phyloP scores from a whole-genome alignment of 305 asterid species.

The Fraxinus angustifolia region DNA sequence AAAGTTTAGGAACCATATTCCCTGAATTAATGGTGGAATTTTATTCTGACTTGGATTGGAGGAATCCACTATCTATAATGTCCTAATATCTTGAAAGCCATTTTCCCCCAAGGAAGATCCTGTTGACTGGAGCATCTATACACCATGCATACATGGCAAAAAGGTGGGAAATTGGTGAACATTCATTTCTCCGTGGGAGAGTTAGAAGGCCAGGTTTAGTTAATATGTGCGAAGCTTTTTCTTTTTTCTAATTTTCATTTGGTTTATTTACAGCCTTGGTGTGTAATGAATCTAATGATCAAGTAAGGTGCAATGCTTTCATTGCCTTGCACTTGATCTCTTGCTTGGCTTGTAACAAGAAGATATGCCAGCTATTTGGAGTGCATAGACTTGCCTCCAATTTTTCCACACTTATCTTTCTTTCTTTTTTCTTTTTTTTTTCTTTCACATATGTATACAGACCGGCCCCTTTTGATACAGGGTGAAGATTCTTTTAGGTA shows the following conservation, averaged over 20 bases:
- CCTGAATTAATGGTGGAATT: constrained; percentile 44
- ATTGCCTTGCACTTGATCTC: neutral
- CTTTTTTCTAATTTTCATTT: neutral
- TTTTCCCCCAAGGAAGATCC: constrained; percentile 45
- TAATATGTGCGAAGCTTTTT: neutral
- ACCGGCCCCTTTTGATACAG: neutral
- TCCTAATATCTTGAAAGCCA: constrained; percentile 40
- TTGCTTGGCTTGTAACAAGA: neutral
- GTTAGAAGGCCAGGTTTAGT: neutral
- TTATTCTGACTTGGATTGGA: constrained; percentile 39
- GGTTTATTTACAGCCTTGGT: neutral
- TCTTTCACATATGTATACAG: neutral
- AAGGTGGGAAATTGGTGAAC: neutral
- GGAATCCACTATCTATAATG: constrained; percentile 72
- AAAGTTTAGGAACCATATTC: constrained; percentile 77
- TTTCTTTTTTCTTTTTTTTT: neutral
- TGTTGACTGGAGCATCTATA: constrained; percentile 62
- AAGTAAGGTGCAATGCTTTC: neutral
- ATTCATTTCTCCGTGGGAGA: neutral
- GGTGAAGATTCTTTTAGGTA: neutral
- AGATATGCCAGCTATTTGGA: neutral
- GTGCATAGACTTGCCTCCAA: neutral
- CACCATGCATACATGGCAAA: constrained; percentile 27
- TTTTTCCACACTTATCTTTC: neutral
- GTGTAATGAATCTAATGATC: neutral